phyloP scores from a whole-genome alignment of 352 stramenopile genomes.

The Phytophthora pluvialis region DNA sequence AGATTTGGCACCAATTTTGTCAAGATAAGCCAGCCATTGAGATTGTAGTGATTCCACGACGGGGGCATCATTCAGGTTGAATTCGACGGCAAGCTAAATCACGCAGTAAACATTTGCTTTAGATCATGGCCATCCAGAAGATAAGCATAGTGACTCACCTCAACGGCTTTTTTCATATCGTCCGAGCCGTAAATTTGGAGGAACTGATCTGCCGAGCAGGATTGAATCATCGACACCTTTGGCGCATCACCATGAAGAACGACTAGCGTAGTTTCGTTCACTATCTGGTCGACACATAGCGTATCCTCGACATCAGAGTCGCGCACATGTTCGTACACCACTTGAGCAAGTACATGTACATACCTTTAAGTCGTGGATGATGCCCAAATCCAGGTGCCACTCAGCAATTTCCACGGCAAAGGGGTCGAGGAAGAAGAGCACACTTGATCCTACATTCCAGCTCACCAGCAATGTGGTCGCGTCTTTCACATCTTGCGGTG shows the following conservation, averaged over 20 bases:
- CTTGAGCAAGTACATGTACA: not conserved
- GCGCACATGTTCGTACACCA: not conserved
- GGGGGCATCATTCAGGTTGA: conserved; percentile 68
- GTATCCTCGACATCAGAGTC: not conserved
- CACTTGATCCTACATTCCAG: conserved; percentile 82
- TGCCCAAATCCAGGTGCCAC: conserved; percentile 87
- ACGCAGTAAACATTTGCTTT: conserved; percentile 7
- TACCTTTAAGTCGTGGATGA: conserved; percentile 88
- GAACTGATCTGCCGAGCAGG: conserved; percentile 75
- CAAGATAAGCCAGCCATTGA: conserved; percentile 55
- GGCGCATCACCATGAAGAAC: conserved; percentile 76
- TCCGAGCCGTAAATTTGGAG: conserved; percentile 70
- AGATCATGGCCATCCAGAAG: not conserved
- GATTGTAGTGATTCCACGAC: conserved; percentile 56
- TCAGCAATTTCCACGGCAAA: conserved; percentile 86
- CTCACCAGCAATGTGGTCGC: conserved; percentile 72
- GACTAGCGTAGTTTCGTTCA: conserved; percentile 72
- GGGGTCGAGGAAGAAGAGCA: conserved; percentile 86
- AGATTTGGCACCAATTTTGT: conserved; percentile 26
- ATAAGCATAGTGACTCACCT: conserved; percentile 46
- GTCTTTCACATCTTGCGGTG: conserved; percentile 46
- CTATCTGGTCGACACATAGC: conserved; percentile 43
- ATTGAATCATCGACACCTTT: conserved; percentile 78
- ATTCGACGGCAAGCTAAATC: conserved; percentile 72
- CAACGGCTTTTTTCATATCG: conserved; percentile 67